phyloP scores from a whole-genome alignment of 352 stramenopile genomes.

The Phytopythium chamaehyphon region DNA sequence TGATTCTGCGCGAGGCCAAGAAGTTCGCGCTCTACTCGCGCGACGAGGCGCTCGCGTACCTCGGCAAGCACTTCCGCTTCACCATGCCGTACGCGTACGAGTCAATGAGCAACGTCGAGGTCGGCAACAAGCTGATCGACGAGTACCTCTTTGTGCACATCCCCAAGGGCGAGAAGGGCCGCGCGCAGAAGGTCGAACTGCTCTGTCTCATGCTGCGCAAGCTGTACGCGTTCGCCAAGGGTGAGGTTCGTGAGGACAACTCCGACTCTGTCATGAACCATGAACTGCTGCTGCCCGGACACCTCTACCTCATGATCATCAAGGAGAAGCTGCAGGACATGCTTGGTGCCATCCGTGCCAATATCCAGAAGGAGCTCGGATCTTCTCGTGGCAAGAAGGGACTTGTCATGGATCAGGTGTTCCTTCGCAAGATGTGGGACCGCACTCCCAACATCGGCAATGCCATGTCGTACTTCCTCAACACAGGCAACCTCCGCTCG shows the following conservation, averaged over 20 bases:
- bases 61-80: conserved; percentile 96
- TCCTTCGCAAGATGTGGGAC: conserved; percentile 93
- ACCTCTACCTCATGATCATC: conserved; percentile 95
- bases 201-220: conserved; percentile 97
- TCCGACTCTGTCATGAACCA: conserved; percentile 99
- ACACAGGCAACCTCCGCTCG: conserved; percentile 98
- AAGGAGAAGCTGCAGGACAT: conserved; percentile 99
- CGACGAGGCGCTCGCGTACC: conserved; percentile 90
- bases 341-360: conserved; percentile 61
- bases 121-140: conserved; percentile 87
- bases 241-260: conserved; percentile 95
- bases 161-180: conserved; percentile 80
- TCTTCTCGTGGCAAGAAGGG: conserved; percentile 43
- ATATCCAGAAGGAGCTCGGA: conserved; percentile 76
- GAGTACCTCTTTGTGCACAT: conserved; percentile 98
- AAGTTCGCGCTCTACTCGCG: conserved; percentile 90
- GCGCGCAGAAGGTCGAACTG: conserved; percentile 91
- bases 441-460: conserved; percentile 87
- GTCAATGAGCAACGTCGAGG: conserved; percentile 87
- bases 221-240: conserved; percentile 96
- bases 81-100: conserved; percentile 85
- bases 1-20: conserved; percentile 96
- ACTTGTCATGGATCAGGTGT: conserved; percentile 80
- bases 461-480: conserved; percentile 98
- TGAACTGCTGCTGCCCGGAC: conserved; percentile 93